Percentiles rank a stretch among this genome's conserved stretches.
phyloP scores from a whole-genome alignment of 208 protist species.

The Trypanosoma rangeli region DNA sequence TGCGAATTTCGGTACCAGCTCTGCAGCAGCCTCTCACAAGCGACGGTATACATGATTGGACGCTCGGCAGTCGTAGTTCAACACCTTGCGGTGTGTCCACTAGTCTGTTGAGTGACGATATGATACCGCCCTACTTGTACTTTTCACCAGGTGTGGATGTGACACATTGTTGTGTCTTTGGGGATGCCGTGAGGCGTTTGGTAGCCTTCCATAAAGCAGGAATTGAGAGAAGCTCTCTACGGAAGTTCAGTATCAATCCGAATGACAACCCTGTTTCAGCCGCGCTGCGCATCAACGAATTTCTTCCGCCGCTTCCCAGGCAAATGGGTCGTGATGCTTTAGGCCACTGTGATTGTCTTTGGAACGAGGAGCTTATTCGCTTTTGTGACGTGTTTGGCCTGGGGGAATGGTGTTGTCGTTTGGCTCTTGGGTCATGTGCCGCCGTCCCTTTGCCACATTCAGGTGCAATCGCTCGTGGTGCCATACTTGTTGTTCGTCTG shows the following conservation, averaged over 20 bases:
- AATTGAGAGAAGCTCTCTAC: background rate
- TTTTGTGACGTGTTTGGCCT: conserved; percentile 27
- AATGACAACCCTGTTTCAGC: background rate
- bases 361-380: conserved; percentile 31
- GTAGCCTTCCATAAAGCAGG: background rate
- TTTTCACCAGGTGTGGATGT: conserved; percentile 29
- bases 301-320: conserved; percentile 16
- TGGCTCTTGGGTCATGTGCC: conserved; percentile 29
- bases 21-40: conserved; percentile 20
- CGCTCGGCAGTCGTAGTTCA: background rate
- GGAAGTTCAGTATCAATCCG: background rate
- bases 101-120: background rate
- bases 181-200: conserved; percentile 1
- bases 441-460: conserved; percentile 1
- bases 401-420: conserved; percentile 29
- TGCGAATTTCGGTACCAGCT: conserved; percentile 22
- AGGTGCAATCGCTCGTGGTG: background rate
- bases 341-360: conserved; percentile 28
- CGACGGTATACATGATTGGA: conserved; percentile 1
- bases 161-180: conserved; percentile 26
- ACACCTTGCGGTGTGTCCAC: background rate
- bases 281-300: background rate
- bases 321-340: conserved; percentile 18
- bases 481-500: conserved; percentile 25
- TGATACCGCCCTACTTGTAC: conserved; percentile 8